A percentile compares a stretch with the other conserved stretches of the same genome.
Conservation (phyloP, 192 early-diverging fungal genomes). For the Coemansia furcata region DNA sequence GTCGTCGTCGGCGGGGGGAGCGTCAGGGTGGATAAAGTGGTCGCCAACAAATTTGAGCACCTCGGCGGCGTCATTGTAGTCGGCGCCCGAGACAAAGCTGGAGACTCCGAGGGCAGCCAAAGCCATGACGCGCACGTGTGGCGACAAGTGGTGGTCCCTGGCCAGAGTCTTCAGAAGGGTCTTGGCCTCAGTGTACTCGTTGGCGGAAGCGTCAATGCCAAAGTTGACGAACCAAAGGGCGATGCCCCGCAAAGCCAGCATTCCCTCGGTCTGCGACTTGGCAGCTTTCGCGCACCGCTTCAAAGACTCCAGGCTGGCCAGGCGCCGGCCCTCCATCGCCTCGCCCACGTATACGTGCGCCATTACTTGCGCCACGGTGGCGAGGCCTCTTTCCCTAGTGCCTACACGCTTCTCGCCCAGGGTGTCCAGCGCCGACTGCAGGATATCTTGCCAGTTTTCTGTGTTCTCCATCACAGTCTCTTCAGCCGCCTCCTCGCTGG, state of each 20-base stretch:
- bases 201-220: conserved; percentile 18
- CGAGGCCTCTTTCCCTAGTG: conserved; percentile 58
- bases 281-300: conserved; percentile 47
- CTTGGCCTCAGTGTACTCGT: background rate
- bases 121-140: conserved; percentile 16
- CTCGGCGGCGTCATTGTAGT: conserved; percentile 32
- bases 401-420: conserved; percentile 37
- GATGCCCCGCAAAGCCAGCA: conserved; percentile 26
- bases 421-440: conserved; percentile 28
- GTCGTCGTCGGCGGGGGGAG: background rate
- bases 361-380: conserved; percentile 48
- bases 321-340: conserved; percentile 48
- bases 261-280: conserved; percentile 27
- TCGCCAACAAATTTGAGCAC: conserved; percentile 16
- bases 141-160: background rate
- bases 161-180: conserved; percentile 10
- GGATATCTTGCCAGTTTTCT: conserved; percentile 24
- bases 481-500: conserved; percentile 4
- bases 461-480: background rate
- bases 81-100: conserved; percentile 38
- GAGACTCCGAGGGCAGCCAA: conserved; percentile 28
- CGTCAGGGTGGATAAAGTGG: conserved; percentile 3
- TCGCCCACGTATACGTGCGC: conserved; percentile 58
- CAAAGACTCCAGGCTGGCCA: conserved; percentile 58
- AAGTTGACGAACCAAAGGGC: conserved; percentile 48